Base-by-base conservation (phyloP, 768 basidiomycete species). In the Hirschioporus abietinus region DNA sequence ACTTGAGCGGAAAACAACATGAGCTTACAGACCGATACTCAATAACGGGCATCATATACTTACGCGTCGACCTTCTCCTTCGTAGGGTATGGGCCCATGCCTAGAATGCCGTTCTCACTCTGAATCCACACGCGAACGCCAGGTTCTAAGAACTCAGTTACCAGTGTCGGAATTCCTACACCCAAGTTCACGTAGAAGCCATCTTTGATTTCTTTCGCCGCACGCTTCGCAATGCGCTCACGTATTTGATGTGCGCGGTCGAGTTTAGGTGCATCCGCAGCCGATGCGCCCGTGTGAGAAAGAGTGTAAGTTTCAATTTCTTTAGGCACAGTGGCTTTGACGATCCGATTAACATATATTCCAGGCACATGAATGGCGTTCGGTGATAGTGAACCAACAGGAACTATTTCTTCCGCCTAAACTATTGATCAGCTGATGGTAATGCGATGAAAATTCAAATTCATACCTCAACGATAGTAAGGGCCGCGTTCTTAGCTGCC, bases 71-170 rank as follows among this genome's bases (percentile, higher is more conserved):
- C 81, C 74, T 93, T 81, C 63, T 91, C 84, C 76, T 86, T 80
- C 6, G 90, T 91, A 26, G 93, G 93, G 72, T 93, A 93, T n/a
- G 93, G 93, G 0, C 91, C 91, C 92, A 91, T 91, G 61, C 92
- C 92, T 66, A 95, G 80, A 67, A 95, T 88, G 35, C 93, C 93
- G 68, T 95, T 95, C 80, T 95, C 93, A 74, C 92, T 93, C 76
- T 95, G 93, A 74, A 93, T 72, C 91, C 91, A 94, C n/a, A 95
- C 93, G 63, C 83, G 84, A 10, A 93, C 87, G 64, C 85, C 88
- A 66, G 86, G 82, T 61, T 85, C 85, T 58, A 94, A 75, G 75
- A 89, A 87, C 72, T 92, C 91, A 0, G 93, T 91, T 24, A 94
- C 90, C 12, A 95, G 84, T 6, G 93, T 95, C 34, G 93, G 93